phyloP scores from a whole-genome alignment of 192 early-diverging fungal species.

The Backusella macrospora region DNA sequence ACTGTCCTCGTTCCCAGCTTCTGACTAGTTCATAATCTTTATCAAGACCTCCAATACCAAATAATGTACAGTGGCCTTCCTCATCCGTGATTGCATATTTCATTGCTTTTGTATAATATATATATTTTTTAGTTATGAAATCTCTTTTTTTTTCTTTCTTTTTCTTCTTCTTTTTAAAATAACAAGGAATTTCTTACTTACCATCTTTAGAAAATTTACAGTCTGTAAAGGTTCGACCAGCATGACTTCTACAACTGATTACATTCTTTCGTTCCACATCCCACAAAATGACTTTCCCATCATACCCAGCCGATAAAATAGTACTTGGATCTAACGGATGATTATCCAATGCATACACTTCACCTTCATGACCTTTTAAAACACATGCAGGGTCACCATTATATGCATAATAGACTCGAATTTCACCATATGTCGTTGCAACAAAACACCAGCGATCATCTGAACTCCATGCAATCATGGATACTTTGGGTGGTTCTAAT shows the following conservation, averaged over 20 bases:
- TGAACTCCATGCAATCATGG: slow-evolving; percentile 72
- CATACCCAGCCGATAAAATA: slow-evolving; percentile 80
- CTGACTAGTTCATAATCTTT: slow-evolving; percentile 47
- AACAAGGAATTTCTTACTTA: neutral
- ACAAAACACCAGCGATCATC: slow-evolving; percentile 71
- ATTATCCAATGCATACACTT: slow-evolving; percentile 73
- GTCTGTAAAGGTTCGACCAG: slow-evolving; percentile 64
- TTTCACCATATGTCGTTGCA: slow-evolving; percentile 67
- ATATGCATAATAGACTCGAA: slow-evolving; percentile 66
- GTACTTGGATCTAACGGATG: slow-evolving; percentile 76
- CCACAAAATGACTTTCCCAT: slow-evolving; percentile 84
- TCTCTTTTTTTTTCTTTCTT: no score
- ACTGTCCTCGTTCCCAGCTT: slow-evolving; percentile 67
- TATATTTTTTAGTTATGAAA: neutral
- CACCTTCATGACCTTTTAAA: slow-evolving; percentile 61
- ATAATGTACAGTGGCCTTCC: slow-evolving; percentile 69
- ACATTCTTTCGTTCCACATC: slow-evolving; percentile 43
- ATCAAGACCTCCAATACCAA: slow-evolving; percentile 62
- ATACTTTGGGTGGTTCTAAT: slow-evolving; percentile 40
- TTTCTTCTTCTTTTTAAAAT: neutral
- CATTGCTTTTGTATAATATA: neutral
- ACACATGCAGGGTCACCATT: slow-evolving; percentile 60
- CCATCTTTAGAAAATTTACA: slow-evolving; percentile 81
- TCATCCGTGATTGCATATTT: slow-evolving; percentile 75
- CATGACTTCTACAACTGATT: slow-evolving; percentile 32